These are phyloP conservation scores for Agapanthus africanus DNA, from an alignment of 106 monocot species.

Conservation along the genomic window DNA sequence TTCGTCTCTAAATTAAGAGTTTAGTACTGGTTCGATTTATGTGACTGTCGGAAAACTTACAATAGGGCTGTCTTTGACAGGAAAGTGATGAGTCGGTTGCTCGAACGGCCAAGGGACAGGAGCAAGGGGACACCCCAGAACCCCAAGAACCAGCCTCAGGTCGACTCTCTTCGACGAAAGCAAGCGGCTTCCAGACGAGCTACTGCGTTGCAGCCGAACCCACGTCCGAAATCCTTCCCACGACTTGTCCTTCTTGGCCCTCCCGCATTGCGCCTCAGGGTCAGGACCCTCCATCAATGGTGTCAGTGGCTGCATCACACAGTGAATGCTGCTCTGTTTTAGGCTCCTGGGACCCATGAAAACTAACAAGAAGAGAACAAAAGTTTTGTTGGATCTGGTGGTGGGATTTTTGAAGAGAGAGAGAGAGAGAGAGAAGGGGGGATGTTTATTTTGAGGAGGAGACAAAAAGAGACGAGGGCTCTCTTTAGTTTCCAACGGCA, in stretches of 20 bases:
- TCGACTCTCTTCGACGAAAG: slow-evolving; percentile 6
- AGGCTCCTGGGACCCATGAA: slow-evolving; percentile 18
- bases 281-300: slow-evolving; percentile 55
- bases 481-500: slow-evolving; percentile 10
- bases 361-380: neutral
- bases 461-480: slow-evolving; percentile 18
- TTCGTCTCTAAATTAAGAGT: too few species aligned
- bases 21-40: too few species aligned
- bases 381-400: slow-evolving; percentile 22
- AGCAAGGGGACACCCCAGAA: slow-evolving; percentile 52
- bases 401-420: too few species aligned
- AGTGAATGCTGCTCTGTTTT: slow-evolving; percentile 11
- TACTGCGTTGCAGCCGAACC: slow-evolving; percentile 17
- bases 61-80: slow-evolving; percentile 22
- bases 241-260: slow-evolving; percentile 31
- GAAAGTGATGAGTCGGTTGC: slow-evolving; percentile 4
- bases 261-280: slow-evolving; percentile 8
- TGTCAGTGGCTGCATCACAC: slow-evolving; percentile 25
- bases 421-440: neutral
- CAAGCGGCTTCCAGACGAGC: neutral
- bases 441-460: neutral
- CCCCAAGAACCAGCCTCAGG: slow-evolving; percentile 37
- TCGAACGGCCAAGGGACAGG: slow-evolving; percentile 22
- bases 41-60: slow-evolving; percentile 20
- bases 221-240: slow-evolving; percentile 37